Base-by-base conservation (phyloP, 306 rosid genomes). In the Citrullus amarus region DNA sequence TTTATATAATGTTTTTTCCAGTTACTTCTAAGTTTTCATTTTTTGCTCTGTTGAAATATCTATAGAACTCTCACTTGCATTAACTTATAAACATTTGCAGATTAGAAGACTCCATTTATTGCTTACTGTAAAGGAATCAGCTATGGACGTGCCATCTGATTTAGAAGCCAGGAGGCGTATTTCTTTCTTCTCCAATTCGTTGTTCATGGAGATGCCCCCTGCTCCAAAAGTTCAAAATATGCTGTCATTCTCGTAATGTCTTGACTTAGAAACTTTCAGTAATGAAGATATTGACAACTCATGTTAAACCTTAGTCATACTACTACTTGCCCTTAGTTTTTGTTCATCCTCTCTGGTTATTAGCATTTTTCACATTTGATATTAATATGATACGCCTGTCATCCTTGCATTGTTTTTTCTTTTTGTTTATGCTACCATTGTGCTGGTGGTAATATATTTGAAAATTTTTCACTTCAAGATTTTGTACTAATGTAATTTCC, bases 81-180 rank as follows among this genome's bases (percentile, higher is more conserved):
- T 80, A 80, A 62, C 83, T 48, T 56, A 57, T 84, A 79, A 78
- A 75, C 82, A 46, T 85, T 67, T 79, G 78, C 86, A 95, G 98
- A 88, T 95, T 55, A 84, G 87, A 82, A 92, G 98, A 84, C 86
- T 95, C 78, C 97, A 89, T 59, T 87, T 95, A 62, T 82, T 95
- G 92, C 97, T 95, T 77, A 95, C 97, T 25, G 97, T 89, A 79
- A 95, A 78, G 88, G 98, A 95, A 86, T 95, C 98, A 79, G 98
- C 98, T 59, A 92, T 92, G 98, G 98, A 95, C 77, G 97, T 95
- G 57, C 98, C 98, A 2, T 85, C 97, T 41, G 91, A 95, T 89
- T 86, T 92, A 95, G 97, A 95, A 86, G 98, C 98, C 76, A 88
- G 89, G 81, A 85, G 97, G 86, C 96, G 98, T 61, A 92, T 95